Evolutionary conservation across 371 early-diverging fungal species (phyloP).

Genomic region (Nematocida ironsii): DNA sequence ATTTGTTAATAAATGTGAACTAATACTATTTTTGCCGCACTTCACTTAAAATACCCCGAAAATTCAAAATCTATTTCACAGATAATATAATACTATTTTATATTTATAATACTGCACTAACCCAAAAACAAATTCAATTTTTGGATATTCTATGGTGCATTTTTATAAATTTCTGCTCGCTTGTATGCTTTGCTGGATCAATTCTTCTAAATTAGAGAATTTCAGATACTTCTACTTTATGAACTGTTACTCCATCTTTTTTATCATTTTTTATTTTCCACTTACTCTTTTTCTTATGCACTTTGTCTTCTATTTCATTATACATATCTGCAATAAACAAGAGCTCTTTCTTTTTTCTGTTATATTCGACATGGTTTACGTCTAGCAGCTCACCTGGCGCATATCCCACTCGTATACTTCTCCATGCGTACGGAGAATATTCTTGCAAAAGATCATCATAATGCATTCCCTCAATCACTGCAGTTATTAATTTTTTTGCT

Average conservation of each 20-base stretch:
- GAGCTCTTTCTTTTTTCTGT: background rate
- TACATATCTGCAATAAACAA: slow-evolving; percentile 32
- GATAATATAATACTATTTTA: no score
- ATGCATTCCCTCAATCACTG: slow-evolving; percentile 18
- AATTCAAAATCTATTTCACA: no score
- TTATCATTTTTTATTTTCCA: slow-evolving; percentile 27
- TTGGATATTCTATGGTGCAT: no score
- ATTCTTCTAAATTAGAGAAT: background rate
- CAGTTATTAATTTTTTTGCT: background rate
- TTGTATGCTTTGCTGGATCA: no score
- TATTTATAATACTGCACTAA: no score
- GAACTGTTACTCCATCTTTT: background rate
- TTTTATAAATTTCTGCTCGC: no score
- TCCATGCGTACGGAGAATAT: slow-evolving; percentile 45
- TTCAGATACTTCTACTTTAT: slow-evolving; percentile 11
- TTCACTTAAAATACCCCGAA: no score
- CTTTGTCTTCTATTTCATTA: slow-evolving; percentile 24
- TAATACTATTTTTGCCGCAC: no score
- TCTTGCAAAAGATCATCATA: slow-evolving; percentile 29
- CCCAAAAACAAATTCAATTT: no score
- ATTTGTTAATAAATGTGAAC: no score
- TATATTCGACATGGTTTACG: background rate
- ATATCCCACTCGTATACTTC: slow-evolving; percentile 2
- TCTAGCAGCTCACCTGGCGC: slow-evolving; percentile 26
- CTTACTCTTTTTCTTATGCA: background rate